phyloP scores from a whole-genome alignment of 1,139 yeast genomes.

The Hansenula anomala region DNA sequence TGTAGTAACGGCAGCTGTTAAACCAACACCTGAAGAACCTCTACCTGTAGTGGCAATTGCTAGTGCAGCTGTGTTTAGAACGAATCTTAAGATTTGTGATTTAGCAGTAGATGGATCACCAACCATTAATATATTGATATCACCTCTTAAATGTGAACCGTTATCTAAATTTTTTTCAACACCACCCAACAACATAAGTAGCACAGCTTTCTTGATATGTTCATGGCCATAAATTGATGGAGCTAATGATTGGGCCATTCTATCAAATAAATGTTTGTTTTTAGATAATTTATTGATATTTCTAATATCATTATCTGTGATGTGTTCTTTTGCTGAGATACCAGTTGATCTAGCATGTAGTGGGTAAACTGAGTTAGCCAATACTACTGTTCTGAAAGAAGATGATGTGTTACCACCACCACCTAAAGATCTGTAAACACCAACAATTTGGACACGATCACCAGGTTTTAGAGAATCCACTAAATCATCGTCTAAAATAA shows the following conservation, averaged over 20 bases:
- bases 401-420: slow-evolving; percentile 65
- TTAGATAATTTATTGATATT: slow-evolving; percentile 78
- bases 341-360: slow-evolving; percentile 87
- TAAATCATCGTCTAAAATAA: slow-evolving; percentile 87
- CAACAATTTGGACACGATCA: slow-evolving; percentile 91
- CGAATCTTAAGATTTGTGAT: slow-evolving; percentile 91
- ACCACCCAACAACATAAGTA: slow-evolving; percentile 91
- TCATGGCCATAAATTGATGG: slow-evolving; percentile 96
- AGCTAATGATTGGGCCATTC: slow-evolving; percentile 82
- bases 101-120: slow-evolving; percentile 99
- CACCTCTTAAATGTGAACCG: slow-evolving; percentile 98
- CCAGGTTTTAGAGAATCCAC: slow-evolving; percentile 95
- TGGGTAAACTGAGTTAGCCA: slow-evolving; percentile 87
- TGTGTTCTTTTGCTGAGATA: slow-evolving; percentile 67
- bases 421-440: slow-evolving; percentile 90
- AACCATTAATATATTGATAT: slow-evolving; percentile 90
- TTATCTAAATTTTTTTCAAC: slow-evolving; percentile 90
- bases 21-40: slow-evolving; percentile 99
- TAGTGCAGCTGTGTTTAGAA: slow-evolving; percentile 86
- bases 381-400: slow-evolving; percentile 71
- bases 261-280: slow-evolving; percentile 66
- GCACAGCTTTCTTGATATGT: slow-evolving; percentile 83
- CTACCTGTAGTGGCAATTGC: slow-evolving; percentile 99
- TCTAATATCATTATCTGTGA: slow-evolving; percentile 81
- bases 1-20: slow-evolving; percentile 96